These are phyloP conservation scores for Melampsora americana DNA, from an alignment of 1,284 basidiomycete species.

Conservation along the genomic window DNA sequence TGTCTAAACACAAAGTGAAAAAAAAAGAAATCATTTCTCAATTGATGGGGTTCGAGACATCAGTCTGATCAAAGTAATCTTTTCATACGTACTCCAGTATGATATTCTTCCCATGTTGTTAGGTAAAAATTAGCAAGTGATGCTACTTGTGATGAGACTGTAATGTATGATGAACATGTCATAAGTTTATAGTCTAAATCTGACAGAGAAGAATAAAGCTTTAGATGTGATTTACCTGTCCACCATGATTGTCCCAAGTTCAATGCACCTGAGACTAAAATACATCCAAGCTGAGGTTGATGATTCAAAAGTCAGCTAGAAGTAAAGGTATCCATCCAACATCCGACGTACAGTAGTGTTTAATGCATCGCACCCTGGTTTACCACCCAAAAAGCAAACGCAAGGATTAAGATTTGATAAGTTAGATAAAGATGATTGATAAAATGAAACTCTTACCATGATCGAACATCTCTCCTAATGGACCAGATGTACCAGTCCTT, in stretches of 20 bases:
- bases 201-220: neutral
- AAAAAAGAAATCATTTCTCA: neutral
- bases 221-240: conserved; percentile 60
- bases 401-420: neutral
- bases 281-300: conserved; percentile 68
- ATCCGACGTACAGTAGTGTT: conserved; percentile 74
- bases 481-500: conserved; percentile 90
- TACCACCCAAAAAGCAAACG: neutral
- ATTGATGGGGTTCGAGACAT: conserved; percentile 26
- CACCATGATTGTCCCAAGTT: conserved; percentile 92
- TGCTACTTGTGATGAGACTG: conserved; percentile 73
- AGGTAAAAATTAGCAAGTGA: conserved; percentile 92
- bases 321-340: conserved; percentile 33
- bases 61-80: neutral
- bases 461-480: conserved; percentile 93
- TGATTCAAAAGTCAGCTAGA: conserved; percentile 23
- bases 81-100: conserved; percentile 65
- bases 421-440: conserved; percentile 5
- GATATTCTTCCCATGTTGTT: conserved; percentile 94
- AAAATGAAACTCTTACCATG: conserved; percentile 63
- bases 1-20: conserved; percentile 58
- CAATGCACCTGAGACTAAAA: conserved; percentile 76
- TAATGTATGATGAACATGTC: neutral
- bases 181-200: neutral
- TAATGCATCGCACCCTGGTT: conserved; percentile 75